A percentile compares a stretch with the other conserved stretches of the same genome.
These are phyloP conservation scores for Cetradonia linearis DNA, from an alignment of 495 filamentous ascomycete genomes.

Conservation along the genomic window DNA sequence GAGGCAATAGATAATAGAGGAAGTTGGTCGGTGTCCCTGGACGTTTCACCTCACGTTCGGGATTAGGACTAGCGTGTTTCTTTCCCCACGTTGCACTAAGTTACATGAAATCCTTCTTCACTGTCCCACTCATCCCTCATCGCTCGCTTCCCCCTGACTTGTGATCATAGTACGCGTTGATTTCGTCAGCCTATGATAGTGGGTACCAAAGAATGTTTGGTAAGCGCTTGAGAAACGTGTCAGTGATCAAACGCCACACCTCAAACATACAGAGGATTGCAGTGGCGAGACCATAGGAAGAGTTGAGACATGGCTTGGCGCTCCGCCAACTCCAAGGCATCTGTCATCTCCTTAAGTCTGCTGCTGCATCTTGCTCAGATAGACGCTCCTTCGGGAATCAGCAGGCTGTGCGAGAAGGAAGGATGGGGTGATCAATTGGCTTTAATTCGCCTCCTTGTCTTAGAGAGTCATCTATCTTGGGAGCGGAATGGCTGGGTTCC, in stretches of 20 bases:
- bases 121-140: too few species aligned
- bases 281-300: background rate
- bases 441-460: background rate
- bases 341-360: too few species aligned
- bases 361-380: background rate
- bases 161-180: too few species aligned
- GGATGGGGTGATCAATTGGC: background rate
- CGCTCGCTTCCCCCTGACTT: too few species aligned
- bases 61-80: background rate
- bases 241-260: background rate
- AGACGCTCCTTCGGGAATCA: background rate
- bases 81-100: background rate
- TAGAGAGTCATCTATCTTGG: background rate
- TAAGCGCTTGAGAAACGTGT: constrained; percentile 1
- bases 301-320: background rate
- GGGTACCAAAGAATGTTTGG: background rate
- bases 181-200: too few species aligned
- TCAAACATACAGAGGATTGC: background rate
- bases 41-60: background rate
- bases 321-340: background rate
- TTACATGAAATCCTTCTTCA: too few species aligned
- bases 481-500: background rate
- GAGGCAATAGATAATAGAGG: too few species aligned
- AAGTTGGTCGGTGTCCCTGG: background rate
- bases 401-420: background rate